Evolutionary conservation across 148 eudicot species (phyloP).

Genomic region (Camellia sinensis): DNA sequence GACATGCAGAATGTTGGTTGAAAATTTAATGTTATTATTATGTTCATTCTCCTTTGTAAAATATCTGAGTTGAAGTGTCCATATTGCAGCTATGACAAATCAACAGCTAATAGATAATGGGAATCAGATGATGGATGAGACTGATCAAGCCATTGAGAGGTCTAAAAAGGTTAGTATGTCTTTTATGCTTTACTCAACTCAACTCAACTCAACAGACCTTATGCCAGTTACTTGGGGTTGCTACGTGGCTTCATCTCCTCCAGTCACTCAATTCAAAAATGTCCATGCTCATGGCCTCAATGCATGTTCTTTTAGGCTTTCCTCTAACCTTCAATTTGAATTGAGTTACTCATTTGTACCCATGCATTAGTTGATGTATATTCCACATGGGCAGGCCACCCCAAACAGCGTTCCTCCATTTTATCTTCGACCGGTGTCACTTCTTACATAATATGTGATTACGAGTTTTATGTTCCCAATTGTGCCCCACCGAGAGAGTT

Average conservation of each 20-base stretch:
- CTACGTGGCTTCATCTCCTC: neutral
- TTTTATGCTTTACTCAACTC: neutral
- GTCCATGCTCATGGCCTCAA: neutral
- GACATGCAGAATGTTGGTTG: neutral
- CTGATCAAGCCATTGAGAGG: constrained; percentile 92
- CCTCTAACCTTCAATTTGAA: neutral
- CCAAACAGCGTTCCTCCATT: too few relatives aligned
- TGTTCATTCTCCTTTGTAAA: too few relatives aligned
- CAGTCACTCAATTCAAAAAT: neutral
- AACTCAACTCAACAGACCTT: neutral
- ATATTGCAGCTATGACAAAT: constrained; percentile 76
- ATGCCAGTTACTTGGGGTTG: neutral
- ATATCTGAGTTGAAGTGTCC: neutral
- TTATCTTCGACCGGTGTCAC: too few relatives aligned
- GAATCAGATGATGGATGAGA: constrained; percentile 77
- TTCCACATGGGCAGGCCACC: too few relatives aligned
- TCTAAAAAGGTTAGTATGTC: constrained; percentile 63
- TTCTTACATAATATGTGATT: too few relatives aligned
- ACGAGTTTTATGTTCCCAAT: neutral
- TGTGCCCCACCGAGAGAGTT: neutral
- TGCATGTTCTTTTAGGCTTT: neutral
- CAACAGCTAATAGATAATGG: constrained; percentile 85
- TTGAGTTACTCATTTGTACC: too few relatives aligned
- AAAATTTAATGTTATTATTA: neutral
- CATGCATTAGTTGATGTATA: too few relatives aligned